Evolutionary conservation across 208 protist genomes (phyloP).

Genomic region (Blastocrithidia nonstop): DNA sequence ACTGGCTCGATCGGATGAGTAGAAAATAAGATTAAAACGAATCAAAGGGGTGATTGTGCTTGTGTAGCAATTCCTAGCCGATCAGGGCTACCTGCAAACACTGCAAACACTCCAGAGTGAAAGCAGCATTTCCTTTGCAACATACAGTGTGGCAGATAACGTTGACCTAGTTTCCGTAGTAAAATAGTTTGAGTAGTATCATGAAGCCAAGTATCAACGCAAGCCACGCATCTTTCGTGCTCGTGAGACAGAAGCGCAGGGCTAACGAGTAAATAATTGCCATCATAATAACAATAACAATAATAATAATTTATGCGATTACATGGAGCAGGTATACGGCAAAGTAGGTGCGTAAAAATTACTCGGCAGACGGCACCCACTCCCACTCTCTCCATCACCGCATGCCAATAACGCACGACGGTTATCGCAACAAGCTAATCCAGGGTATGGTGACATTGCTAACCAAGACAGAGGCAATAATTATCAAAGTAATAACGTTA

Average conservation of each 20-base stretch:
- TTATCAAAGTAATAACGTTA: no score
- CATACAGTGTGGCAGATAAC: slow-evolving; percentile 74
- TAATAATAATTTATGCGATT: no score
- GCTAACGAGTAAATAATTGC: slow-evolving; percentile 9
- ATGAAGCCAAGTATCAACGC: slow-evolving; percentile 71
- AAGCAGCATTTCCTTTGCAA: slow-evolving; percentile 45
- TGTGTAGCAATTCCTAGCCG: slow-evolving; percentile 66
- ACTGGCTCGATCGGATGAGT: slow-evolving; percentile 68
- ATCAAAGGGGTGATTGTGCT: slow-evolving; percentile 69
- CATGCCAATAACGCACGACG: no score
- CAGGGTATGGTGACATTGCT: no score
- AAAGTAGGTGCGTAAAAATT: background rate
- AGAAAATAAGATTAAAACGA: slow-evolving; percentile 44
- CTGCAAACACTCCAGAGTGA: slow-evolving; percentile 74
- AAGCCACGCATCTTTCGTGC: slow-evolving; percentile 67
- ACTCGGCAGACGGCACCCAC: no score
- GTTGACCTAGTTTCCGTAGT: slow-evolving; percentile 73
- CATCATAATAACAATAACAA: slow-evolving; percentile 10
- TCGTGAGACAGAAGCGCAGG: no score
- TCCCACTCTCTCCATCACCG: no score
- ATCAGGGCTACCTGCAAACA: slow-evolving; percentile 63
- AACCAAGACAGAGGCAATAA: no score
- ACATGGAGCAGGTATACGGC: slow-evolving; percentile 5
- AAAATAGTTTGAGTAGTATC: slow-evolving; percentile 80
- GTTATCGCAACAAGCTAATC: no score